A percentile compares a stretch with the other conserved stretches of the same genome.
phyloP scores from a whole-genome alignment of 139 green algal species.

The Coelastrella sp. region DNA sequence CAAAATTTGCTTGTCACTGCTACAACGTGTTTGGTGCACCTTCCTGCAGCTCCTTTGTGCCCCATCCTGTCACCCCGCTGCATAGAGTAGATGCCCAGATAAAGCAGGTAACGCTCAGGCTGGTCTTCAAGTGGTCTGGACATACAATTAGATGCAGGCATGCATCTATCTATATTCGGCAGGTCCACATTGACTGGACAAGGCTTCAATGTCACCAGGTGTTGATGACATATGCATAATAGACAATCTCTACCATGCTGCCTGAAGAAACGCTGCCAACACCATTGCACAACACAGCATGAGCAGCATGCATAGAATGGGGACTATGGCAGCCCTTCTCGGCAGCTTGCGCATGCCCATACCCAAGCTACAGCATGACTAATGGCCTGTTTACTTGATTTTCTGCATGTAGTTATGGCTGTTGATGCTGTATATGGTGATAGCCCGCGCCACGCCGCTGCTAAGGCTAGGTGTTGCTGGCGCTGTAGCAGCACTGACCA shows the following conservation, averaged over 20 bases:
- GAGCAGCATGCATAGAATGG: not conserved
- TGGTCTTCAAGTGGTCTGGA: not conserved
- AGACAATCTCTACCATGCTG: too few relatives aligned
- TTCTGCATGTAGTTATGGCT: constrained; percentile 74
- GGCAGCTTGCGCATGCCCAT: too few relatives aligned
- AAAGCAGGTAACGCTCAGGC: constrained; percentile 64
- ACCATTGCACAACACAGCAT: too few relatives aligned
- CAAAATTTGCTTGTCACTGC: too few relatives aligned
- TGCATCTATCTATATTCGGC: too few relatives aligned
- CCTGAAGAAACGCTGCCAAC: too few relatives aligned
- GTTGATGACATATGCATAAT: too few relatives aligned
- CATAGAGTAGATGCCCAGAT: constrained; percentile 72
- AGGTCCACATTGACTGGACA: too few relatives aligned
- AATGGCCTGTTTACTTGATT: not conserved
- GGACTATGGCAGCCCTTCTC: too few relatives aligned
- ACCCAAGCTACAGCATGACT: not conserved
- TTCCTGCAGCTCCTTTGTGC: constrained; percentile 75
- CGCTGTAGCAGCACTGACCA: constrained; percentile 55
- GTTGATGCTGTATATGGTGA: constrained; percentile 73
- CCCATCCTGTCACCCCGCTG: constrained; percentile 65
- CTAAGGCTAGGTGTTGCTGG: constrained; percentile 58
- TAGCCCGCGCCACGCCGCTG: constrained; percentile 60
- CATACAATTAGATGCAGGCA: too few relatives aligned
- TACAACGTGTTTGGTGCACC: not conserved
- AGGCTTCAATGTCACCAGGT: too few relatives aligned